A percentile compares a stretch with the other conserved stretches of the same genome.
Evolutionary conservation across 2,329 filamentous ascomycete genomes (phyloP).

Genomic region (Neurospora sp.): DNA sequence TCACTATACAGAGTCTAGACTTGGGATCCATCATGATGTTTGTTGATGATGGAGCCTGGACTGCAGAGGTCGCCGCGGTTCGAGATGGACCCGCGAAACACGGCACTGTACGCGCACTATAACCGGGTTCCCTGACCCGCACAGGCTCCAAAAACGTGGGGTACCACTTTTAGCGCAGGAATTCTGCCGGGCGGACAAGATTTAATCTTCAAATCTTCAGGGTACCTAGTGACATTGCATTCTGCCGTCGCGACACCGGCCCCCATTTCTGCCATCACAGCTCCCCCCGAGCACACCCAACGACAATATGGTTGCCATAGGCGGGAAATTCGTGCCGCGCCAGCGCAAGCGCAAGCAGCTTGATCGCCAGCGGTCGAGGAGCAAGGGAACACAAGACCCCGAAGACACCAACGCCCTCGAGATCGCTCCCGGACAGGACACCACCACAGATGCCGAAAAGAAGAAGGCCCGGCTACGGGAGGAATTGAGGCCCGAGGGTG

Average conservation of each 20-base stretch:
- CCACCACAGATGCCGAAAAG: conserved; percentile 33
- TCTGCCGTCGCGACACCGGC: background rate
- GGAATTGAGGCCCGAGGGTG: conserved; percentile 38
- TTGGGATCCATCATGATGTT: background rate
- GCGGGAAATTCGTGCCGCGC: conserved; percentile 47
- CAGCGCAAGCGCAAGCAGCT: conserved; percentile 60
- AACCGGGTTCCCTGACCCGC: background rate
- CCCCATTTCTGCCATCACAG: background rate
- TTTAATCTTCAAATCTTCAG: conserved; percentile 11
- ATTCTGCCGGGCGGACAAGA: conserved; percentile 19
- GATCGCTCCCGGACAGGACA: conserved; percentile 36
- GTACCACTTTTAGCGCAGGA: conserved; percentile 3
- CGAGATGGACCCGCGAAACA: background rate
- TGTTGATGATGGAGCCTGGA: background rate
- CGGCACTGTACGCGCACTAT: conserved; percentile 1
- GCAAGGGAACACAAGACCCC: conserved; percentile 31
- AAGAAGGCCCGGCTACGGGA: conserved; percentile 46
- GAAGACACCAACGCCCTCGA: conserved; percentile 43
- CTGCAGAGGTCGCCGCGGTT: background rate
- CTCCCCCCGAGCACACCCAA: background rate
- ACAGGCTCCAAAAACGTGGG: background rate
- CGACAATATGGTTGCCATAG: conserved; percentile 30
- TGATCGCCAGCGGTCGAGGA: conserved; percentile 46
- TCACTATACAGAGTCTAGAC: background rate
- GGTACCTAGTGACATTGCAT: background rate